A percentile compares a stretch with the other conserved stretches of the same genome.
phyloP scores from a whole-genome alignment of 176 grass and related monocot species.

The Secale cereale region DNA sequence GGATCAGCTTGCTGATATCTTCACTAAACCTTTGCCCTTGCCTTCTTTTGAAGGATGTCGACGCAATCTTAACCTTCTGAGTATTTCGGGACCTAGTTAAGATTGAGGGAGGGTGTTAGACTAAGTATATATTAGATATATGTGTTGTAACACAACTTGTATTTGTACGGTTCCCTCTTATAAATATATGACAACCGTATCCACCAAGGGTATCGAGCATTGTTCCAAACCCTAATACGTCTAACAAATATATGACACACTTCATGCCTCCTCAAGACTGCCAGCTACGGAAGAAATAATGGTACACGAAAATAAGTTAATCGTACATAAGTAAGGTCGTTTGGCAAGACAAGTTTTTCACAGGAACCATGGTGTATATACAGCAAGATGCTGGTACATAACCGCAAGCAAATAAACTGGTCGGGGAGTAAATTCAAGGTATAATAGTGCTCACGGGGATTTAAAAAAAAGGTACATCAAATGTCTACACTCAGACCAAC shows the following conservation, averaged over 20 bases:
- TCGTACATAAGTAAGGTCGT: background rate
- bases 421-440: slow-evolving; percentile 22
- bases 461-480: background rate
- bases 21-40: too few relatives aligned
- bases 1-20: too few relatives aligned
- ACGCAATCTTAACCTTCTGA: too few relatives aligned
- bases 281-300: background rate
- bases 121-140: too few relatives aligned
- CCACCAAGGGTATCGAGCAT: too few relatives aligned
- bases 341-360: background rate
- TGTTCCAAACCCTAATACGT: too few relatives aligned
- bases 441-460: background rate
- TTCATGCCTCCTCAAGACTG: background rate
- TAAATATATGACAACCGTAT: too few relatives aligned
- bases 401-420: background rate
- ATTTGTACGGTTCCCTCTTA: too few relatives aligned
- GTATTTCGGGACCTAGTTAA: too few relatives aligned
- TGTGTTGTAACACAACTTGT: too few relatives aligned
- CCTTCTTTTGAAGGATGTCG: too few relatives aligned
- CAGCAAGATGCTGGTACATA: background rate
- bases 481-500: background rate
- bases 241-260: background rate
- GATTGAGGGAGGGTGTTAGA: too few relatives aligned
- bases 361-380: background rate
- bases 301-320: background rate